Base-by-base conservation (phyloP, 495 filamentous ascomycete genomes). In the Acidiella bohemica region DNA sequence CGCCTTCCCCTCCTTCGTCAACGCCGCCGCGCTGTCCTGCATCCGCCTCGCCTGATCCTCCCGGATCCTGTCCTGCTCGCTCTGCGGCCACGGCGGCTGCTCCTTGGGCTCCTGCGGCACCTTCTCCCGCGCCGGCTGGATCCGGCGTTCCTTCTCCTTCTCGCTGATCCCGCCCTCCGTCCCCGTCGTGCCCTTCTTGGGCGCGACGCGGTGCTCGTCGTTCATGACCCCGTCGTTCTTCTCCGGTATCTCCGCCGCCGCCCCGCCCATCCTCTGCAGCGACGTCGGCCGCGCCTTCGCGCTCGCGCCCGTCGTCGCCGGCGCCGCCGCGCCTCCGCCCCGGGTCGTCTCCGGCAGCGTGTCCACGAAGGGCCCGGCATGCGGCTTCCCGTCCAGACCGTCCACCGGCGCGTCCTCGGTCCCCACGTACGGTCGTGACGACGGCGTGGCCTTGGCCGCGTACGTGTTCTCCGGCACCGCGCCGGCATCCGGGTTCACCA, bases 381-480 rank as follows among this genome's bases (percentile, higher is more conserved):
- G 90, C 23, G 90, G 90, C 66, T 85, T 87, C 19, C 90, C 90
- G 68, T 97, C 90, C 47, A 84, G 81, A 24, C 90, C 92, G 57
- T 97, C 90, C 5, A 96, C 81, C 1, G 92, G 90, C 47, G 84
- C 84, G 66, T 90, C 77, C 62, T 82, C 84, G 44, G 83, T 86
- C 34, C 81, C 83, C 47, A 67, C 44, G 4, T 63, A 65, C 36
- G 50, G 35, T 40, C 60, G 57, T 18, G 59, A 58, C 26, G 44
- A 63, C 63, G 35, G 50, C 46, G 47, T 59, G 59, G 46, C 18
- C n/a, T 46, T 16, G 9, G 39, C 18, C 16, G 44, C 36, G 9
- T 7, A 45, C 16, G 27, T 26, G 16, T 22, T 28, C 25, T 28
- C 30, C 26, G 22, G 11, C 24, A 5, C 19, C n/a, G 10, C 19